Percentiles rank a stretch among this genome's conserved stretches.
Conservation (phyloP, 2,329 filamentous ascomycete species). For the Beauveria brongniartii region DNA sequence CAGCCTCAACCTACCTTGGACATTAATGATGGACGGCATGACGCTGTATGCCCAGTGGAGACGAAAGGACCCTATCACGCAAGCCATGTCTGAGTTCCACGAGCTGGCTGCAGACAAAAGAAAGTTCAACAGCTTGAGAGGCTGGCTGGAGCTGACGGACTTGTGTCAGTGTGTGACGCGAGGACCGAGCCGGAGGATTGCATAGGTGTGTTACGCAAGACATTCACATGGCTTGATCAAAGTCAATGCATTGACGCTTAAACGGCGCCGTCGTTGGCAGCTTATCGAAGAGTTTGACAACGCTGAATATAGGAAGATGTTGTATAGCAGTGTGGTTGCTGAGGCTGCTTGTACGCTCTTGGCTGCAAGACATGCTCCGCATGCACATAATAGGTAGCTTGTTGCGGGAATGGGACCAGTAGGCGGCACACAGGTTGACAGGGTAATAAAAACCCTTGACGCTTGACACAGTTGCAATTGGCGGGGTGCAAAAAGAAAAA, state of each 20-base stretch:
- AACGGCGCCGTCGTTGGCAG: not conserved
- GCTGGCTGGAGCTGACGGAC: not conserved
- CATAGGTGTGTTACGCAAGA: not conserved
- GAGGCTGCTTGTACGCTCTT: not conserved
- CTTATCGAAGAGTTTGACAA: not conserved
- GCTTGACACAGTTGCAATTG: too few species aligned
- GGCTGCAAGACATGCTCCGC: conserved; percentile 6
- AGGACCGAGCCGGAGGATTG: not conserved
- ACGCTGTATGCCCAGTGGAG: not conserved
- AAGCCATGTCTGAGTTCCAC: conserved; percentile 9
- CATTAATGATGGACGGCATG: not conserved
- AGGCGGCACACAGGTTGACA: too few species aligned
- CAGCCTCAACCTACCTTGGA: not conserved
- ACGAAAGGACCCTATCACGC: not conserved
- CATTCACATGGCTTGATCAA: not conserved
- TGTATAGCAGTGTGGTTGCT: not conserved
- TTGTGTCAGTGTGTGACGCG: not conserved
- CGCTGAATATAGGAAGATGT: not conserved
- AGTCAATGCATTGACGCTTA: not conserved
- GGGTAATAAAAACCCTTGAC: too few species aligned
- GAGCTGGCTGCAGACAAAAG: conserved; percentile 4
- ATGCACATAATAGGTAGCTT: not conserved
- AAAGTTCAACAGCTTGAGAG: not conserved
- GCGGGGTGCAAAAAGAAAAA: too few species aligned
- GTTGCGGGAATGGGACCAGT: too few species aligned